phyloP scores from a whole-genome alignment of 805 yeast genomes.

The Candida railenensis region DNA sequence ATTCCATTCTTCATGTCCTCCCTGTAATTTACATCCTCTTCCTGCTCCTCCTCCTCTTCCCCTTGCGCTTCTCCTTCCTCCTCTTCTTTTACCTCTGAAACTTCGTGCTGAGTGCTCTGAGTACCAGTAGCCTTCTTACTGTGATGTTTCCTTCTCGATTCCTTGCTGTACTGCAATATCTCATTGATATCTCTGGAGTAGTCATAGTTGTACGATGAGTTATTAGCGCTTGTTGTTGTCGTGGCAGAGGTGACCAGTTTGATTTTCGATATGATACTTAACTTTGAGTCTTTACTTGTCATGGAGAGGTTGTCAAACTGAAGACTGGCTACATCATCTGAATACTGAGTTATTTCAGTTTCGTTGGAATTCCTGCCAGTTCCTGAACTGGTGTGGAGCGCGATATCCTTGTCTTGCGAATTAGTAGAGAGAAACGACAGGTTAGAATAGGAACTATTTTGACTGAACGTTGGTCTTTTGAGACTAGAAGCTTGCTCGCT shows the following conservation, averaged over 20 bases:
- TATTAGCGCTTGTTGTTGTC: not conserved
- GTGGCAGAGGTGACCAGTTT: constrained; percentile 1
- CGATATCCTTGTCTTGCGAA: not conserved
- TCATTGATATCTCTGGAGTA: constrained; percentile 15
- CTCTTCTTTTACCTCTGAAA: not conserved
- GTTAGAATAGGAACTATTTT: not conserved
- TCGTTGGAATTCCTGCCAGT: not conserved
- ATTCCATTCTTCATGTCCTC: not conserved
- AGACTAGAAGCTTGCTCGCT: not conserved
- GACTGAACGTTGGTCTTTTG: not conserved
- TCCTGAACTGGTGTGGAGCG: not conserved
- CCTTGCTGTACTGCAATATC: constrained; percentile 12
- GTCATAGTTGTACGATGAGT: constrained; percentile 11
- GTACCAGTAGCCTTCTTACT: not conserved
- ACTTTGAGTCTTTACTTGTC: not conserved
- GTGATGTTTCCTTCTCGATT: constrained; percentile 2
- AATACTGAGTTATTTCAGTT: not conserved
- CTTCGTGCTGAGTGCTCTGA: not conserved
- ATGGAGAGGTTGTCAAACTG: not conserved
- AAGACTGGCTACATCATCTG: not conserved
- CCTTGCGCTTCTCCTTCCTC: not conserved
- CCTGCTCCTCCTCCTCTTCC: not conserved
- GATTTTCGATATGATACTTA: not conserved
- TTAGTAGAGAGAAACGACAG: not conserved
- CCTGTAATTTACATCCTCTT: not conserved